Percentiles rank a stretch among this genome's conserved stretches.
Evolutionary conservation across 2,329 filamentous ascomycete species (phyloP).

Genomic region (Alternaria panax): DNA sequence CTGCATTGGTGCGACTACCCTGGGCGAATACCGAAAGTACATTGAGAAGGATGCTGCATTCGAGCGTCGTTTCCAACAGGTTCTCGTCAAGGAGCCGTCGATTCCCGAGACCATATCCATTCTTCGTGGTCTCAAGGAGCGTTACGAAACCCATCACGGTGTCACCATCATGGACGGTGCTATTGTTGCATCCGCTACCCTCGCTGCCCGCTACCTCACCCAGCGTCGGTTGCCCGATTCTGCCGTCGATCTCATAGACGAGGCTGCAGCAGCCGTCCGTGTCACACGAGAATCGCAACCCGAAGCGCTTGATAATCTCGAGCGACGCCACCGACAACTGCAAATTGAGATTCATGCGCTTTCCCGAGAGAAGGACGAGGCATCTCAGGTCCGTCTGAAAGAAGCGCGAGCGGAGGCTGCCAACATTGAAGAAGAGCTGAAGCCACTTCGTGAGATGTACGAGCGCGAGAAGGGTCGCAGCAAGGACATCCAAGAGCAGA

Average conservation of each 20-base stretch:
- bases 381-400: conserved; percentile 81
- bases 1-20: conserved; percentile 96
- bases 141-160: conserved; percentile 97
- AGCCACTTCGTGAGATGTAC: conserved; percentile 93
- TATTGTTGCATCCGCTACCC: conserved; percentile 87
- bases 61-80: conserved; percentile 98
- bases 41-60: conserved; percentile 99
- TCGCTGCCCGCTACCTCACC: conserved; percentile 93
- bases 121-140: conserved; percentile 96
- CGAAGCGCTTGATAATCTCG: conserved; percentile 92
- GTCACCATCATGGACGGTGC: conserved; percentile 95
- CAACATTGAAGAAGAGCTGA: conserved; percentile 91
- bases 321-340: conserved; percentile 86
- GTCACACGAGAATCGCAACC: conserved; percentile 96
- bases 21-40: conserved; percentile 96
- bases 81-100: conserved; percentile 91
- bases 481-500: conserved; percentile 91
- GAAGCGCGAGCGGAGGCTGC: conserved; percentile 89
- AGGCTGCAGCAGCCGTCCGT: conserved; percentile 93
- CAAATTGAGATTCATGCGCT: conserved; percentile 98
- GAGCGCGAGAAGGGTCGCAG: conserved; percentile 90
- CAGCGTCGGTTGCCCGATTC: conserved; percentile 91
- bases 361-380: conserved; percentile 91
- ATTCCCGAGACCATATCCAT: conserved; percentile 94
- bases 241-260: conserved; percentile 94